phyloP scores from a whole-genome alignment of 257 asterid species.

The Solanum pennellii region DNA sequence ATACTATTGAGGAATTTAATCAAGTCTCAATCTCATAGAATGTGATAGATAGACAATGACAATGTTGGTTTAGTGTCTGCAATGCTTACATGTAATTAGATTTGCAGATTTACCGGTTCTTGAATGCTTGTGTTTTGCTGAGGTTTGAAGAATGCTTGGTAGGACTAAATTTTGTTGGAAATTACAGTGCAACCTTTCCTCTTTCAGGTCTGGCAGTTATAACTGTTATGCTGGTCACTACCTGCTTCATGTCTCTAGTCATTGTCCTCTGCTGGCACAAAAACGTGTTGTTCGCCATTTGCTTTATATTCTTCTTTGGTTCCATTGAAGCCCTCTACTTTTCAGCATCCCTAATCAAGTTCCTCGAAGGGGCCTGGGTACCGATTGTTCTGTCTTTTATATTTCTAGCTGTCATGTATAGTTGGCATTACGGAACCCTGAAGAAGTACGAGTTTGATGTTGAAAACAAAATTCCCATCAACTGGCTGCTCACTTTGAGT shows the following conservation, averaged over 20 bases:
- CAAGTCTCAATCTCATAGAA: not conserved
- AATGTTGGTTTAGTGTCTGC: not conserved
- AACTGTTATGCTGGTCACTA: slow-evolving; percentile 93
- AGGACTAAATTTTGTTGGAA: not conserved
- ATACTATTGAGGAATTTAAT: not conserved
- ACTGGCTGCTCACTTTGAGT: slow-evolving; percentile 74
- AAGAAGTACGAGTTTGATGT: slow-evolving; percentile 84
- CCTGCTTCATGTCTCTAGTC: slow-evolving; percentile 89
- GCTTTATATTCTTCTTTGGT: slow-evolving; percentile 77
- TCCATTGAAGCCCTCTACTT: slow-evolving; percentile 90
- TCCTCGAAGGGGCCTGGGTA: slow-evolving; percentile 98
- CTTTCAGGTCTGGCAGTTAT: slow-evolving; percentile 85
- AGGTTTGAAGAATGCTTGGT: not conserved
- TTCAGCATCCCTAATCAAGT: slow-evolving; percentile 89
- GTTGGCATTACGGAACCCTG: slow-evolving; percentile 81
- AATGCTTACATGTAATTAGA: not conserved
- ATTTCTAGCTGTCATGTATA: slow-evolving; percentile 59
- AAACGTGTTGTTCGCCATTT: slow-evolving; percentile 42
- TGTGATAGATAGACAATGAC: not conserved
- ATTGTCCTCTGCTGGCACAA: slow-evolving; percentile 80
- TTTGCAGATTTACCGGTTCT: not conserved
- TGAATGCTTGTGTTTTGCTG: not conserved
- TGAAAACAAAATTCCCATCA: slow-evolving; percentile 74
- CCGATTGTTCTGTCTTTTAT: slow-evolving; percentile 64
- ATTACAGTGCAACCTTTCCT: not conserved